Evolutionary conservation across 192 early-diverging fungal species (phyloP), one percentile per base, ranked within the genome.

Genomic region (Gonapodya sp.): DNA sequence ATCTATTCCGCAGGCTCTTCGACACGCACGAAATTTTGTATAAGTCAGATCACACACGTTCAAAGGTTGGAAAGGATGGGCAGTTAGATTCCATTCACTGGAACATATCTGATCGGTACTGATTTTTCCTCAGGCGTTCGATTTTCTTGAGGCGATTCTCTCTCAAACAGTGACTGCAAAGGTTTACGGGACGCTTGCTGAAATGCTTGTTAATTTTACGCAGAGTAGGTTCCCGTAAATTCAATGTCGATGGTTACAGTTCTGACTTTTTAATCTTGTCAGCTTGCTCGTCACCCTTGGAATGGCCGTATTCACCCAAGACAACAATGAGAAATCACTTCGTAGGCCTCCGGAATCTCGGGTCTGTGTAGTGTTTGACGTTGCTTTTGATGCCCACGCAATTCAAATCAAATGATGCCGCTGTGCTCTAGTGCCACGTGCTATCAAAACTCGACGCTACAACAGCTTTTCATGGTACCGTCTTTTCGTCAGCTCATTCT

Each of bases 381-480:
- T 64, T 64, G 46, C 24, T 16, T 64, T 64, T 24, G 46, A n/a
- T n/a, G n/a, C n/a, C n/a, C n/a, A n/a, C 46, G 24, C 8, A 64
- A 16, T 24, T 24, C 24, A 16, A 8, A 16, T 24, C 46, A 64
- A 8, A 8, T 64, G 46, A 16, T 64, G 46, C 24, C 24, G 24
- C 46, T 64, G 8, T 64, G 46, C 46, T n/a, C n/a, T n/a, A 64
- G 46, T 64, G 90, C 91, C 16, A 92, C 91, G 24, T 92, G 91
- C 81, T 92, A 92, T 82, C 87, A 90, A 34, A 90, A 90, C 82
- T 87, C 91, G 0, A 82, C 87, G 33, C 37, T 91, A 73, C 91
- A 92, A 78, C 91, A 92, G 85, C 85, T 92, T 36, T 92, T 84
- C 37, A 90, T 90, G 87, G 87, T 86, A 77, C 83, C 83, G 74